Conservation (phyloP, 257 asterid genomes). For the Primulina tabacum region DNA sequence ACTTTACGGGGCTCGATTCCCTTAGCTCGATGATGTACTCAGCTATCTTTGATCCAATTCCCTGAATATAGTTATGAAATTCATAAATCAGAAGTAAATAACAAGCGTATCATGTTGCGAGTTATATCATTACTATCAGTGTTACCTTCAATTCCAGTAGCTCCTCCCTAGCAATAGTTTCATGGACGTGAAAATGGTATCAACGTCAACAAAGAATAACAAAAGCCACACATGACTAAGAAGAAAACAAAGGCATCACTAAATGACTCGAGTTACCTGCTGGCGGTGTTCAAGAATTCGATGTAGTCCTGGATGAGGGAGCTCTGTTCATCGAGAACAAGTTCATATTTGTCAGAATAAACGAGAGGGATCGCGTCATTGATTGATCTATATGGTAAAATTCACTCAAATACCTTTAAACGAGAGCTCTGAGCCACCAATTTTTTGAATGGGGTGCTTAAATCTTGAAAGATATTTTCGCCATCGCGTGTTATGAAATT, state of each 20-base stretch:
- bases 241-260: neutral
- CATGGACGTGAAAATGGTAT: conserved; percentile 16
- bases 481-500: conserved; percentile 16
- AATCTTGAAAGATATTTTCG: conserved; percentile 30
- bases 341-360: conserved; percentile 18
- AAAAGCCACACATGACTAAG: neutral
- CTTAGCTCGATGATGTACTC: conserved; percentile 73
- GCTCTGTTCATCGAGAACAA: conserved; percentile 38
- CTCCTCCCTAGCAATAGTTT: conserved; percentile 53
- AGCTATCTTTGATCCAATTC: conserved; percentile 82
- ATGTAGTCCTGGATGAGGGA: conserved; percentile 74
- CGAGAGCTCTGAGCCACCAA: conserved; percentile 51
- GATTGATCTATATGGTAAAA: neutral
- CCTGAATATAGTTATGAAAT: conserved; percentile 36
- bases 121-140: neutral
- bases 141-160: conserved; percentile 66
- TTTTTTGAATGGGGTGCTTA: conserved; percentile 66
- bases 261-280: conserved; percentile 44
- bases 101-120: neutral
- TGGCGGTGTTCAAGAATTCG: conserved; percentile 70
- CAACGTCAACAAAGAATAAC: conserved; percentile 8
- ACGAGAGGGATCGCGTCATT: neutral
- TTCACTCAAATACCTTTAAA: conserved; percentile 53
- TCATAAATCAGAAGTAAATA: neutral
- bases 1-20: conserved; percentile 60